These are phyloP conservation scores for Picochlorum sp. DNA, from an alignment of 139 green algal species.

Conservation along the genomic window DNA sequence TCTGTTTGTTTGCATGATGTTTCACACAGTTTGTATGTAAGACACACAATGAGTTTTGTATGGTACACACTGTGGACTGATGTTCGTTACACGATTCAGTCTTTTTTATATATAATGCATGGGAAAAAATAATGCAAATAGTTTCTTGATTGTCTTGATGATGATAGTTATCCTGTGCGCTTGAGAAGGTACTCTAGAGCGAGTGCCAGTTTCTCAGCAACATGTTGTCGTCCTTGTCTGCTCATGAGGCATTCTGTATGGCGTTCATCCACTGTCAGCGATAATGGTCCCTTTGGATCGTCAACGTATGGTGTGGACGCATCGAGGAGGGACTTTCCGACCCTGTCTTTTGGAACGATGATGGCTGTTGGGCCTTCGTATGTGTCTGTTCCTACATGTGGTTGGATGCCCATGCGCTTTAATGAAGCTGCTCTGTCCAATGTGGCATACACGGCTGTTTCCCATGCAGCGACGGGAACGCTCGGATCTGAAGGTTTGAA, in stretches of 20 bases:
- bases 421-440: conserved; percentile 30
- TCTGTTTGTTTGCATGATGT: neutral
- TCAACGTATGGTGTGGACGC: conserved; percentile 16
- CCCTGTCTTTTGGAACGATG: conserved; percentile 44
- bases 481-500: conserved; percentile 28
- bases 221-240: neutral
- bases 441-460: conserved; percentile 31
- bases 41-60: too few species aligned
- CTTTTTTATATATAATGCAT: neutral
- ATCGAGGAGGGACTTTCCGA: conserved; percentile 42
- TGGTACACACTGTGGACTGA: too few species aligned
- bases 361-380: conserved; percentile 46
- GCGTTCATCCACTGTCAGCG: conserved; percentile 27
- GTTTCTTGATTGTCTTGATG: neutral
- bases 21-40: neutral
- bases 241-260: conserved; percentile 34
- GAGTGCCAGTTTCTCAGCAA: neutral
- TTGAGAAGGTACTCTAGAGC: conserved; percentile 7
- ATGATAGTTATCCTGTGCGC: neutral
- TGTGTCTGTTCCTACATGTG: neutral
- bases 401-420: conserved; percentile 11
- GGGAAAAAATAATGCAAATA: neutral
- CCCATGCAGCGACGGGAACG: conserved; percentile 30
- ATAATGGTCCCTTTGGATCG: conserved; percentile 1
- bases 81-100: too few species aligned